phyloP scores from a whole-genome alignment of 148 eudicot genomes.

The Rhododendron ferrugineum region DNA sequence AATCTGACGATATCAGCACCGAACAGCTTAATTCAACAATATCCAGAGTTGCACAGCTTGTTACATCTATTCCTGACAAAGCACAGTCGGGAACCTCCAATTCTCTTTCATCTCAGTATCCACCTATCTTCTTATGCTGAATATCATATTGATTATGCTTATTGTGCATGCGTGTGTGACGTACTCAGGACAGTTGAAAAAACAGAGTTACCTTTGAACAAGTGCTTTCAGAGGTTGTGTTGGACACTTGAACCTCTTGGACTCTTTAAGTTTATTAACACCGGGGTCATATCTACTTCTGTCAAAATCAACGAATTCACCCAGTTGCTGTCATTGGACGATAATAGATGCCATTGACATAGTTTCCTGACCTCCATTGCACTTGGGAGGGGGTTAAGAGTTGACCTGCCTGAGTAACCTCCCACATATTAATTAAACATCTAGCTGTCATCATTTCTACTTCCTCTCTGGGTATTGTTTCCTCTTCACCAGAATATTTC shows the following conservation, averaged over 20 bases:
- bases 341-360: background rate
- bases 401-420: constrained; percentile 1
- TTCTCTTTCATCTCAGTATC: constrained; percentile 91
- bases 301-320: background rate
- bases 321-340: background rate
- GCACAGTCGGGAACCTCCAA: constrained; percentile 53
- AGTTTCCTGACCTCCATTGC: background rate
- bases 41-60: constrained; percentile 64
- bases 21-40: constrained; percentile 33
- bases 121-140: constrained; percentile 19
- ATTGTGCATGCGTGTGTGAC: background rate
- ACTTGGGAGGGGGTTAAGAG: background rate
- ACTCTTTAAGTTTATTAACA: background rate
- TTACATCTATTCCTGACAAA: constrained; percentile 90
- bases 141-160: background rate
- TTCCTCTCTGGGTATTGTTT: constrained; percentile 13
- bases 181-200: background rate
- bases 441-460: background rate
- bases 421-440: background rate
- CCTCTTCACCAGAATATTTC: constrained; percentile 34
- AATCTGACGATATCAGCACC: constrained; percentile 26
- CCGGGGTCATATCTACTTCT: background rate
- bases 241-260: background rate
- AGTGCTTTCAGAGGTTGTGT: background rate
- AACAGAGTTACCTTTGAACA: background rate